A percentile compares a stretch with the other conserved stretches of the same genome.
These are phyloP conservation scores for Candida dubliniensis DNA, from an alignment of 1,139 yeast species.

Conservation along the genomic window DNA sequence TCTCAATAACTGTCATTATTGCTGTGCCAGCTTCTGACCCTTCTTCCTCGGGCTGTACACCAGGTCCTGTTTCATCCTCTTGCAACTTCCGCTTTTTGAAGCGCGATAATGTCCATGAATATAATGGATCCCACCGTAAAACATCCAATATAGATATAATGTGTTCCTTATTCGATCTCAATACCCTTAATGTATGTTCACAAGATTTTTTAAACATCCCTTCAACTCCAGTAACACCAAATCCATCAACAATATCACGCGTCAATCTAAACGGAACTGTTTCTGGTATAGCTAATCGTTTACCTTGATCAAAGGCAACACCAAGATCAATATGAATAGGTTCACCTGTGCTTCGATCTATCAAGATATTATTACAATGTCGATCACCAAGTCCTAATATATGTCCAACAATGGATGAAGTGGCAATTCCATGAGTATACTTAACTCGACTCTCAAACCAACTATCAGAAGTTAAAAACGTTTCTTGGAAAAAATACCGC, in stretches of 20 bases:
- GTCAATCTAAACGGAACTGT: slow-evolving; percentile 91
- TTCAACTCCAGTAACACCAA: slow-evolving; percentile 79
- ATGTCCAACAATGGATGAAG: slow-evolving; percentile 83
- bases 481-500: slow-evolving; percentile 66
- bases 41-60: slow-evolving; percentile 42
- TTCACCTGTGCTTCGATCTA: slow-evolving; percentile 81
- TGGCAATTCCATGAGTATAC: slow-evolving; percentile 81
- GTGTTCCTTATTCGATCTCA: slow-evolving; percentile 65
- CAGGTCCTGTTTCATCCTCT: slow-evolving; percentile 30
- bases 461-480: slow-evolving; percentile 61
- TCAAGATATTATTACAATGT: slow-evolving; percentile 83
- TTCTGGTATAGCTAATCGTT: slow-evolving; percentile 81
- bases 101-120: slow-evolving; percentile 85
- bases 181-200: slow-evolving; percentile 69
- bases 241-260: slow-evolving; percentile 87
- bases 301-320: slow-evolving; percentile 93
- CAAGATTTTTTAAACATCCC: slow-evolving; percentile 75
- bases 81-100: slow-evolving; percentile 59
- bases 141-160: slow-evolving; percentile 84
- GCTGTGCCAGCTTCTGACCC: slow-evolving; percentile 84
- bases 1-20: slow-evolving; percentile 66
- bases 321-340: slow-evolving; percentile 96
- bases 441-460: slow-evolving; percentile 71
- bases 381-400: slow-evolving; percentile 92
- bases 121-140: slow-evolving; percentile 87